Conservation (phyloP, 2,329 filamentous ascomycete genomes). For the Cadophora sp. region DNA sequence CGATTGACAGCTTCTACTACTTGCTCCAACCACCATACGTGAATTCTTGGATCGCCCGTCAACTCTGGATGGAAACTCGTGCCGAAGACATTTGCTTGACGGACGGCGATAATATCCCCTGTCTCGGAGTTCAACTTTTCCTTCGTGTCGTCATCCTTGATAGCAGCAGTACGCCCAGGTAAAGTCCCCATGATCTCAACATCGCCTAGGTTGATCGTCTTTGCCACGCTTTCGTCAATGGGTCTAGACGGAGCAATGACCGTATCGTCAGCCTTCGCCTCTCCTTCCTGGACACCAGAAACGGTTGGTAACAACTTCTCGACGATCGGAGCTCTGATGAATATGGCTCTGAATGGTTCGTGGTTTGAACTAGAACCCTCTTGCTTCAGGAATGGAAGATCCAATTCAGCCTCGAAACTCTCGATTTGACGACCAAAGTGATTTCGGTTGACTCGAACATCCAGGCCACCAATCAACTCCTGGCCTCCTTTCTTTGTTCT, state of each 20-base stretch:
- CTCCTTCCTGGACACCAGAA: slow-evolving; percentile 44
- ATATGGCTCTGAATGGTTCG: slow-evolving; percentile 79
- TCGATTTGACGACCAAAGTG: slow-evolving; percentile 95
- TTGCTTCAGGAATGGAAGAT: slow-evolving; percentile 70
- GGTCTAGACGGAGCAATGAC: slow-evolving; percentile 41
- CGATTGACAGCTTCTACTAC: slow-evolving; percentile 54
- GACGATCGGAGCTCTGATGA: slow-evolving; percentile 93
- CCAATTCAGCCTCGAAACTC: slow-evolving; percentile 80
- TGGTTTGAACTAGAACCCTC: slow-evolving; percentile 36
- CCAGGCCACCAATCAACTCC: slow-evolving; percentile 89
- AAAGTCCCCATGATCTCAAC: slow-evolving; percentile 62
- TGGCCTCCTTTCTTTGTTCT: slow-evolving; percentile 90
- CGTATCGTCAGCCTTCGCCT: slow-evolving; percentile 52
- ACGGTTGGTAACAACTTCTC: slow-evolving; percentile 72
- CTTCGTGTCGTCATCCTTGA: slow-evolving; percentile 50
- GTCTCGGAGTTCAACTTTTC: slow-evolving; percentile 49
- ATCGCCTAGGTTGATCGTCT: slow-evolving; percentile 33
- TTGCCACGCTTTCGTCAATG: slow-evolving; percentile 35
- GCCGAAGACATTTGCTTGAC: slow-evolving; percentile 89
- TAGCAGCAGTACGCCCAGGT: slow-evolving; percentile 50
- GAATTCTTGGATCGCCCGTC: slow-evolving; percentile 86
- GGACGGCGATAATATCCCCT: slow-evolving; percentile 85
- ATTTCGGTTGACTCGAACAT: slow-evolving; percentile 90
- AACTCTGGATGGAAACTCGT: slow-evolving; percentile 97
- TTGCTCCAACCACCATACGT: slow-evolving; percentile 89